Evolutionary conservation across 2,329 filamentous ascomycete genomes (phyloP).

Genomic region (Aspergillus tamarii): DNA sequence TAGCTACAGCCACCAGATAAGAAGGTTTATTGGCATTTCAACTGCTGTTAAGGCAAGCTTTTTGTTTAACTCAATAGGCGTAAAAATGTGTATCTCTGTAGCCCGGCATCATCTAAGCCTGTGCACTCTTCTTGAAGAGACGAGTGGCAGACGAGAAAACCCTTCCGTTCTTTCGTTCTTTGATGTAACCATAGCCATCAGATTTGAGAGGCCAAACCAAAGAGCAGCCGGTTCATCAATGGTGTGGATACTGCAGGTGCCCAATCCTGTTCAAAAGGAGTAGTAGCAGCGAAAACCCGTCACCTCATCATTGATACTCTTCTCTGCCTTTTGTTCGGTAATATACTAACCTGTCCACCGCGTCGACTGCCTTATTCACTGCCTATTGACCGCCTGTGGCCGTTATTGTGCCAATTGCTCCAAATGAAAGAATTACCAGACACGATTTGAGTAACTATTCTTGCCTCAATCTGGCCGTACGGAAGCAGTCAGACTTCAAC

Average conservation of each 20-base stretch:
- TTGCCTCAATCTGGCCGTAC: conserved; percentile 66
- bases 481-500: conserved; percentile 60
- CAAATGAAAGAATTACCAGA: conserved; percentile 62
- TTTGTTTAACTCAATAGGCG: conserved; percentile 85
- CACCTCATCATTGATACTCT: conserved; percentile 83
- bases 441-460: conserved; percentile 83
- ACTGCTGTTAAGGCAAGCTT: conserved; percentile 75
- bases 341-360: conserved; percentile 85
- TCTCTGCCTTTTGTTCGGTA: conserved; percentile 79
- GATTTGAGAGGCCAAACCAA: conserved; percentile 69
- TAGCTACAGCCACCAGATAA: conserved; percentile 92
- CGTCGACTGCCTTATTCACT: conserved; percentile 64
- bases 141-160: conserved; percentile 65
- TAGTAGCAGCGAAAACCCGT: conserved; percentile 85
- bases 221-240: conserved; percentile 60
- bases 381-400: conserved; percentile 51
- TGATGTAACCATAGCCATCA: conserved; percentile 86
- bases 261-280: conserved; percentile 62
- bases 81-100: conserved; percentile 94
- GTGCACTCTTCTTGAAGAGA: conserved; percentile 73
- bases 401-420: conserved; percentile 40
- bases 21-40: conserved; percentile 89
- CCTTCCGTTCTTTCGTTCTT: conserved; percentile 77
- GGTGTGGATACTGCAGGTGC: conserved; percentile 57
- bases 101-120: conserved; percentile 77